Evolutionary conservation across 164 flowering plant genomes (phyloP).

Genomic region (Houttuynia cordata): DNA sequence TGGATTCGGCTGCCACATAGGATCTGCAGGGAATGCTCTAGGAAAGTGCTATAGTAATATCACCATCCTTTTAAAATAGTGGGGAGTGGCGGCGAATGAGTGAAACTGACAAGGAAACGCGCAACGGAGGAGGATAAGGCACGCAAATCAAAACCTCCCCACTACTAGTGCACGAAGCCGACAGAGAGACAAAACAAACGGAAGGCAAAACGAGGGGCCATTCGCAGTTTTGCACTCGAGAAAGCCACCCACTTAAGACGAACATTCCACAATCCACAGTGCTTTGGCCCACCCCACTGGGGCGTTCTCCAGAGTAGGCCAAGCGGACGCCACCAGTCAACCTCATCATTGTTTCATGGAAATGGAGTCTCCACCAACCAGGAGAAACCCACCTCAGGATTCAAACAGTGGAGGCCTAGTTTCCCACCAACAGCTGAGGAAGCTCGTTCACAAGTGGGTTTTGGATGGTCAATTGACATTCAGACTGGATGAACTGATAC

Average conservation of each 20-base stretch:
- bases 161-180: background rate
- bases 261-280: background rate
- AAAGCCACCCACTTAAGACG: background rate
- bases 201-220: background rate
- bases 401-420: background rate
- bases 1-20: no score
- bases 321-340: background rate
- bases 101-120: no score
- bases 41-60: no score
- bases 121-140: background rate
- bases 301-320: background rate
- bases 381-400: background rate
- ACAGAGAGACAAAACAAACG: background rate
- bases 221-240: no score
- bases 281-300: background rate
- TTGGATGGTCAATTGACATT: background rate
- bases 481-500: background rate
- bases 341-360: slow-evolving; percentile 2
- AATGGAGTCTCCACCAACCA: slow-evolving; percentile 3
- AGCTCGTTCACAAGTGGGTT: background rate
- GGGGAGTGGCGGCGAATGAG: no score
- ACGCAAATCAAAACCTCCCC: background rate
- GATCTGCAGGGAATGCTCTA: no score
- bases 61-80: no score
- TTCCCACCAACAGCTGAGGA: background rate